Evolutionary conservation across 2,329 filamentous ascomycete genomes (phyloP).

Genomic region (Thielaviopsis populi): DNA sequence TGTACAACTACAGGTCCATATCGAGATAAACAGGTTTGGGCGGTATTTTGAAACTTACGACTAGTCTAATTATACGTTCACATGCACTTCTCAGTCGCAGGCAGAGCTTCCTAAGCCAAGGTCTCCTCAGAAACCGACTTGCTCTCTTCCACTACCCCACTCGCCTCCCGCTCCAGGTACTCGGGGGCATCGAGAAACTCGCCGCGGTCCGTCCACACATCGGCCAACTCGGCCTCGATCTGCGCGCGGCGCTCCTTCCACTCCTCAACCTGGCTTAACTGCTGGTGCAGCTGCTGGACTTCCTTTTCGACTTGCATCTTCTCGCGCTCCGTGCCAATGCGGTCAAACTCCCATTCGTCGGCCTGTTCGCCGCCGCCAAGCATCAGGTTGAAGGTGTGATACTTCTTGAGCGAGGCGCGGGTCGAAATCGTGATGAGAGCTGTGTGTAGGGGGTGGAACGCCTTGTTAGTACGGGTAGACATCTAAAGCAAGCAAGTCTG

Average conservation of each 20-base stretch:
- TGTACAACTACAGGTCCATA: no score
- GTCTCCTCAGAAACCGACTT: not conserved
- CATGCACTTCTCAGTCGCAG: not conserved
- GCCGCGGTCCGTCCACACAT: conserved; percentile 43
- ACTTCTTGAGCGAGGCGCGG: conserved; percentile 83
- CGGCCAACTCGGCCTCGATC: conserved; percentile 67
- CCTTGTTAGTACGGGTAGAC: conserved; percentile 18
- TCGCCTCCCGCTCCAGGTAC: conserved; percentile 25
- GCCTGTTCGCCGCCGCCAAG: conserved; percentile 67
- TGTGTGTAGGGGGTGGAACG: conserved; percentile 24
- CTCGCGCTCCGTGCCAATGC: conserved; percentile 85
- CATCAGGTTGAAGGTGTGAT: conserved; percentile 81
- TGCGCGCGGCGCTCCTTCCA: conserved; percentile 67
- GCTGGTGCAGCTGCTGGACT: conserved; percentile 65
- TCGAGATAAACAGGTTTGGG: no score
- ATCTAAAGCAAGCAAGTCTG: not conserved
- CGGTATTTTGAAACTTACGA: no score
- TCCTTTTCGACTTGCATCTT: conserved; percentile 90
- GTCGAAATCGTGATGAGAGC: conserved; percentile 92
- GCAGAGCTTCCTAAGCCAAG: not conserved
- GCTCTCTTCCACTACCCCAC: not conserved
- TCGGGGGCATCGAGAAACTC: conserved; percentile 34
- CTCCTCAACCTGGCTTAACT: conserved; percentile 63
- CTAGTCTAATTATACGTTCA: not conserved
- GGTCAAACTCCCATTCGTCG: conserved; percentile 83